Conservation (phyloP, 192 early-diverging fungal genomes). For the Mortierella hygrophila region DNA sequence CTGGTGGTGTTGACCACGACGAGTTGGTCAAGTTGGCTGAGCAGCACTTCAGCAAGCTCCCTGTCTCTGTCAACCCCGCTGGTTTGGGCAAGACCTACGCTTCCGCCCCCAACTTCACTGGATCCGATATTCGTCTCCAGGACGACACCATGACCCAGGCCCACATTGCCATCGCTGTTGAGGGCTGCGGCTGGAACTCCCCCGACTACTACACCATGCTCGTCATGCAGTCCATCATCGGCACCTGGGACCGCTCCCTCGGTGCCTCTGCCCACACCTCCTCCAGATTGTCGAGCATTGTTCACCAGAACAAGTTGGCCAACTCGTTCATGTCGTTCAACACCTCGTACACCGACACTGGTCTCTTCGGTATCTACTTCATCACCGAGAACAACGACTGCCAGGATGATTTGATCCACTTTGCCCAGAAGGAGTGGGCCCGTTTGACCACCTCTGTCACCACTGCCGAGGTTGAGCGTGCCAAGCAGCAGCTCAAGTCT, state of each 20-base stretch:
- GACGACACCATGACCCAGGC: constrained; percentile 92
- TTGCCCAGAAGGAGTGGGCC: constrained; percentile 93
- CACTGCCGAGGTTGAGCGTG: constrained; percentile 93
- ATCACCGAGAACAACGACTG: constrained; percentile 84
- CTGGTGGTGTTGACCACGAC: constrained; percentile 95
- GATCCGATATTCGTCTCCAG: constrained; percentile 90
- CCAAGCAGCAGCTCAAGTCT: constrained; percentile 99
- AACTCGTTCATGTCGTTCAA: constrained; percentile 99
- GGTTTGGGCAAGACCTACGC: constrained; percentile 61
- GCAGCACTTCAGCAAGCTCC: constrained; percentile 90
- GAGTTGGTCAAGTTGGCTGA: constrained; percentile 92
- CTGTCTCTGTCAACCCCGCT: constrained; percentile 62
- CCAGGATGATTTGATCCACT: constrained; percentile 90
- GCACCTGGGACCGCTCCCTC: constrained; percentile 96
- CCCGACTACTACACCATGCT: constrained; percentile 97
- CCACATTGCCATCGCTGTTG: constrained; percentile 97
- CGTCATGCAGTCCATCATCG: constrained; percentile 95
- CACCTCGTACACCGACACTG: constrained; percentile 98
- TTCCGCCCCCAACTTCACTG: constrained; percentile 84
- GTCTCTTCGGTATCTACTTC: constrained; percentile 96
- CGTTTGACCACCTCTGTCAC: constrained; percentile 89
- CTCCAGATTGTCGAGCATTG: constrained; percentile 86
- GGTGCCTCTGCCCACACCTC: constrained; percentile 90
- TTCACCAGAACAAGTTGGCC: constrained; percentile 88
- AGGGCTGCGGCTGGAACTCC: constrained; percentile 95